Percentiles rank a stretch among this genome's conserved stretches.
phyloP scores from a whole-genome alignment of 306 rosid species.

The Fragaria ananassa region DNA sequence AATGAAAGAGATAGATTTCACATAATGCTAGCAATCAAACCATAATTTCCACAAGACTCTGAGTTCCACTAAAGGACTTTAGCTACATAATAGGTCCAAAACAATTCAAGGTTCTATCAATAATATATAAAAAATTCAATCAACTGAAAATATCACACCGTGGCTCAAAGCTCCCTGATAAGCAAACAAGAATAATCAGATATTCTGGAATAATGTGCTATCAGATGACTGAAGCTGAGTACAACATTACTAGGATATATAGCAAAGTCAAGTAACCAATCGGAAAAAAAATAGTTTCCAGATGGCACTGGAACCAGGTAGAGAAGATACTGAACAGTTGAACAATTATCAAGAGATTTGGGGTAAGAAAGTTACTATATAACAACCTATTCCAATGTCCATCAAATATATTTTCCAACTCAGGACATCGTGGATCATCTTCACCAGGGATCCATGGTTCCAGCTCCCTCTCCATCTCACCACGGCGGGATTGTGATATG shows the following conservation, averaged over 20 bases:
- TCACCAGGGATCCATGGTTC: slow-evolving; percentile 94
- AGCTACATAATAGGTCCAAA: neutral
- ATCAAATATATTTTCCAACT: slow-evolving; percentile 77
- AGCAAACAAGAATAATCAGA: slow-evolving; percentile 3
- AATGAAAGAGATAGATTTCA: neutral
- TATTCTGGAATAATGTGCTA: neutral
- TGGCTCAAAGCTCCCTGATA: neutral
- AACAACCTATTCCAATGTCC: slow-evolving; percentile 79
- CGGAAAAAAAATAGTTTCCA: neutral
- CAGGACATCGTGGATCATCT: slow-evolving; percentile 74
- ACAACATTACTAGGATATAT: neutral
- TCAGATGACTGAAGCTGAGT: neutral
- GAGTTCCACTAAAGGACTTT: neutral
- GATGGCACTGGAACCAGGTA: slow-evolving; percentile 2
- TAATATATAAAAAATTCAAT: neutral
- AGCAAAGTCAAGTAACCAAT: neutral
- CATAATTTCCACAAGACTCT: neutral
- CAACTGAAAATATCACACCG: neutral
- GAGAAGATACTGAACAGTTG: slow-evolving; percentile 15
- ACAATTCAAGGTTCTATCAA: slow-evolving; percentile 1
- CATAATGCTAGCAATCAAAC: neutral
- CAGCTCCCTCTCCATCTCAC: slow-evolving; percentile 73
- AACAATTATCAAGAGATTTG: slow-evolving; percentile 27
- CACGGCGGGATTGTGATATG: slow-evolving; percentile 73
- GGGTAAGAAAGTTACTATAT: slow-evolving; percentile 33